phyloP scores from a whole-genome alignment of 148 eudicot genomes.

The Fagopyrum esculentum region DNA sequence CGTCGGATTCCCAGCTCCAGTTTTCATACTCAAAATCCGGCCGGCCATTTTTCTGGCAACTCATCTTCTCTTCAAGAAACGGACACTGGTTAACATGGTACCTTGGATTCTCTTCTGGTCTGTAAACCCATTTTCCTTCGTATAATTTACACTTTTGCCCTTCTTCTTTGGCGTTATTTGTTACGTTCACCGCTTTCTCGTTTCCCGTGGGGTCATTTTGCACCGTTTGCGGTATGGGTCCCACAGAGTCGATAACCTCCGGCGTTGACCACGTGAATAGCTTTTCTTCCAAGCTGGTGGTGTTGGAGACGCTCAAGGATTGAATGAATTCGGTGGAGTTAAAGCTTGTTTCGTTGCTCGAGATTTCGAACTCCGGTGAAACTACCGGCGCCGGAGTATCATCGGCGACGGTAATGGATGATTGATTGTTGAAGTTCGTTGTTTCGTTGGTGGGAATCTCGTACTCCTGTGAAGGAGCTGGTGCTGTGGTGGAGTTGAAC shows the following conservation, averaged over 20 bases:
- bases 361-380: neutral
- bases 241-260: neutral
- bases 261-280: neutral
- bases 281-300: neutral
- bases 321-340: neutral
- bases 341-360: neutral
- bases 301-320: neutral
- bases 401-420: neutral
- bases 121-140: slow-evolving; percentile 46
- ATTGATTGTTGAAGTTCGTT: neutral
- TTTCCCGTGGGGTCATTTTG: neutral
- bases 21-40: slow-evolving; percentile 34
- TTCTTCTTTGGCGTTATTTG: neutral
- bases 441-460: neutral
- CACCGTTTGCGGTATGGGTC: neutral
- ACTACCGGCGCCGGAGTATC: neutral
- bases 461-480: neutral
- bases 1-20: slow-evolving; percentile 48
- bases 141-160: slow-evolving; percentile 30
- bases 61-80: slow-evolving; percentile 42
- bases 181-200: neutral
- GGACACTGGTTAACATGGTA: slow-evolving; percentile 29
- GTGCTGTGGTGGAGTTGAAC: neutral
- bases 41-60: slow-evolving; percentile 49
- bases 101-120: slow-evolving; percentile 15